Evolutionary conservation across 1,284 basidiomycete genomes (phyloP).

Genomic region (Fomitopsis pinicola): DNA sequence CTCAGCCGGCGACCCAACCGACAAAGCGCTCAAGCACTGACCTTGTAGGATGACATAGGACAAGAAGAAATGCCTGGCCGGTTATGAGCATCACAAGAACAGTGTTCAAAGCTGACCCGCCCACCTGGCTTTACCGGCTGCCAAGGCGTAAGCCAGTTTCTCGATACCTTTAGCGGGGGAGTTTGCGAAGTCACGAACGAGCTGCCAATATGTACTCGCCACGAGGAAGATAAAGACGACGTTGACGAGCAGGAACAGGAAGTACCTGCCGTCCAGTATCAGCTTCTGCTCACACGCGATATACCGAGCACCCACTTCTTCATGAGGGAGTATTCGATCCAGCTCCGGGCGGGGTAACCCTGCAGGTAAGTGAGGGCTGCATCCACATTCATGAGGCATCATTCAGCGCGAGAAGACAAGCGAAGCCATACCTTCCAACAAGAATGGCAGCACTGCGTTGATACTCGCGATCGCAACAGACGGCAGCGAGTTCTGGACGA

Average conservation of each 20-base stretch:
- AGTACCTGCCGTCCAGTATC: slow-evolving; percentile 57
- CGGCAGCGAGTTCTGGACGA: slow-evolving; percentile 92
- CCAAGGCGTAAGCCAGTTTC: slow-evolving; percentile 80
- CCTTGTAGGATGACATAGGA: slow-evolving; percentile 95
- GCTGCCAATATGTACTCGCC: slow-evolving; percentile 86
- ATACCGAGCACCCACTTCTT: slow-evolving; percentile 66
- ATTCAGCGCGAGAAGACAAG: background rate
- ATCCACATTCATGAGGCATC: slow-evolving; percentile 3
- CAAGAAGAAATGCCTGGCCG: slow-evolving; percentile 82
- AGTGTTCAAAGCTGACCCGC: background rate
- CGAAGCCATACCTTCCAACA: slow-evolving; percentile 71
- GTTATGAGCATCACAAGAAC: background rate
- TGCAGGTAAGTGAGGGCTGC: slow-evolving; percentile 83
- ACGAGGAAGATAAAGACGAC: slow-evolving; percentile 96
- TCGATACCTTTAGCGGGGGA: slow-evolving; percentile 87
- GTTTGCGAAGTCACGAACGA: slow-evolving; percentile 83
- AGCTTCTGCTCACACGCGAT: background rate
- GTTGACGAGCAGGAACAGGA: slow-evolving; percentile 90
- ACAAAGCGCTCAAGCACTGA: slow-evolving; percentile 17
- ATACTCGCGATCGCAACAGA: slow-evolving; percentile 86
- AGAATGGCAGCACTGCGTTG: slow-evolving; percentile 86
- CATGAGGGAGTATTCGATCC: slow-evolving; percentile 90
- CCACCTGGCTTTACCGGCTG: slow-evolving; percentile 66
- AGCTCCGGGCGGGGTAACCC: slow-evolving; percentile 84
- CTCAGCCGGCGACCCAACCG: background rate